Base-by-base conservation (phyloP, 208 protist species). In the Naegleria fowleri region DNA sequence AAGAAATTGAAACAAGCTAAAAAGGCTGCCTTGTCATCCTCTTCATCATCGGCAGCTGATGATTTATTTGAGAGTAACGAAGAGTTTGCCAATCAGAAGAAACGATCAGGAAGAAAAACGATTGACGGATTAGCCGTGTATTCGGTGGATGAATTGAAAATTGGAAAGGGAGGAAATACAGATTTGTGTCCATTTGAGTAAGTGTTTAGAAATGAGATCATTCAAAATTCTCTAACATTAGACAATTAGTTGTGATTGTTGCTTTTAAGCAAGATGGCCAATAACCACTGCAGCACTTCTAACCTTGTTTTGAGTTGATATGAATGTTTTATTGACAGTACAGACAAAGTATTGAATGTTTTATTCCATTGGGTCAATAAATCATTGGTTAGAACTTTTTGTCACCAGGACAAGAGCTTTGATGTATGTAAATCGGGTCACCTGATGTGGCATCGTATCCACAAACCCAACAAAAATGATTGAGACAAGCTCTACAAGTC, bases 81-180 rank as follows among this genome's bases (percentile, higher is more conserved):
- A 43, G 79, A 85, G 25, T 85, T 85, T 85, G 79, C 79, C 41
- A 85, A 43, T 85, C n/a, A 43, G 25, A 85, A 33, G 9, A 43
- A 43, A 29, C 38, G 15, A 43, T 13, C 9, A 25, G n/a, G 16
- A 33, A 86, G 40, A 86, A 86, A 43, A 33, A 51, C 40, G 13
- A 36, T 33, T 29, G 83, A 86, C n/a, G 83, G 83, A 15, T 38
- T 86, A 0, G 22, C 6, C 29, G 83, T 86, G 1, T 86, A 51
- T 48, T 22, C 38, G 4, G 7, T 0, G 5, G 83, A 86, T 86
- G 83, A 86, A 29, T 51, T 86, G 9, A 86, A 86, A 33, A 86
- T 86, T 86, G 83, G 83, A 51, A 43, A 51, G 33, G 83, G 83
- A 36, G 83, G 83, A 86, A 86, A 86, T 33, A 86, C 83, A 51